A percentile compares a stretch with the other conserved stretches of the same genome.
These are phyloP conservation scores for Intubia oerlemansii DNA, from an alignment of 2,329 filamentous ascomycete species.

Conservation along the genomic window DNA sequence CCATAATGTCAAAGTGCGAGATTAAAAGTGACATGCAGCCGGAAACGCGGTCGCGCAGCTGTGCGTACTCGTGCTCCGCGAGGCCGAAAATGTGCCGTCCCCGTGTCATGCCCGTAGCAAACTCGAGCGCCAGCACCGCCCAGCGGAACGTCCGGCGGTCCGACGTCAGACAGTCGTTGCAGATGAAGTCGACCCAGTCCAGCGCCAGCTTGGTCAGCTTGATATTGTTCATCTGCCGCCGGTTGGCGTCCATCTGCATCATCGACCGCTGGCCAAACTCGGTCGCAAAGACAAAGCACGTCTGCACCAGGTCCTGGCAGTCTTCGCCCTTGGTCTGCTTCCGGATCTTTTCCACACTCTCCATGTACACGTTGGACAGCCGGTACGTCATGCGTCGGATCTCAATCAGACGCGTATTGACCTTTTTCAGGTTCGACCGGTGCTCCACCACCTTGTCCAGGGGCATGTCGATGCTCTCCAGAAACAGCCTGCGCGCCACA, in stretches of 20 bases:
- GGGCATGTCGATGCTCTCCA: slow-evolving; percentile 60
- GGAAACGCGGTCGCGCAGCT: slow-evolving; percentile 68
- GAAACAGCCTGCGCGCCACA: slow-evolving; percentile 58
- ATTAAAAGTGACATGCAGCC: slow-evolving; percentile 96
- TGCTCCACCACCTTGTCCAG: slow-evolving; percentile 82
- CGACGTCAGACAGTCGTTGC: slow-evolving; percentile 83
- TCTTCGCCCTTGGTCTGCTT: slow-evolving; percentile 64
- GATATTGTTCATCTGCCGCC: slow-evolving; percentile 90
- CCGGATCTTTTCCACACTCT: slow-evolving; percentile 84
- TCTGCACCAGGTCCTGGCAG: slow-evolving; percentile 91
- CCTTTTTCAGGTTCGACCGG: slow-evolving; percentile 77
- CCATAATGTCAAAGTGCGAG: slow-evolving; percentile 98
- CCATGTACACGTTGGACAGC: slow-evolving; percentile 94
- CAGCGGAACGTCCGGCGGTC: slow-evolving; percentile 94
- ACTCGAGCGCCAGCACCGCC: slow-evolving; percentile 88
- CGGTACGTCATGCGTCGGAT: slow-evolving; percentile 94
- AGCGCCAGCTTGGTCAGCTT: slow-evolving; percentile 83
- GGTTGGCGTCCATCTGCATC: slow-evolving; percentile 86
- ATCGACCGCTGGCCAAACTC: slow-evolving; percentile 93
- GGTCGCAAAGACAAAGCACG: slow-evolving; percentile 95
- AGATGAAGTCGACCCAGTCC: slow-evolving; percentile 96
- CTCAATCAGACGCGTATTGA: slow-evolving; percentile 77
- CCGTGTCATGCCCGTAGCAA: slow-evolving; percentile 91
- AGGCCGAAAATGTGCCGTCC: slow-evolving; percentile 85
- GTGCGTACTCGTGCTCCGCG: slow-evolving; percentile 69